Evolutionary conservation across 352 stramenopile species (phyloP).

Genomic region (Phytophthora sojae): DNA sequence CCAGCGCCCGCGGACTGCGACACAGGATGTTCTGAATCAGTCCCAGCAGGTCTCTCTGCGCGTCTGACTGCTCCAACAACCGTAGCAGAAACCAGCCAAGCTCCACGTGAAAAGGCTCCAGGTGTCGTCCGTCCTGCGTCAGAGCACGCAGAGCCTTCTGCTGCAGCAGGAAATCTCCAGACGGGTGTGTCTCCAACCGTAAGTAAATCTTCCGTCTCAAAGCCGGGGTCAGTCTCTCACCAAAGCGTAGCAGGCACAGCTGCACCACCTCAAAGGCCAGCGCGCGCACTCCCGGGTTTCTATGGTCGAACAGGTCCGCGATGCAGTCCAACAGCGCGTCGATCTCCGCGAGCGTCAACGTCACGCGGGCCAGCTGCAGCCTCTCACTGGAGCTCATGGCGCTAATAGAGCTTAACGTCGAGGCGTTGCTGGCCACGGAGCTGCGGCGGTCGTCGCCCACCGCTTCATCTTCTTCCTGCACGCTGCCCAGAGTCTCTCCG

Average conservation of each 20-base stretch:
- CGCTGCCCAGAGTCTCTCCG: conserved; percentile 28
- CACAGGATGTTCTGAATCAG: conserved; percentile 82
- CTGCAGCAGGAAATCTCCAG: conserved; percentile 62
- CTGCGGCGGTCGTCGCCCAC: conserved; percentile 15
- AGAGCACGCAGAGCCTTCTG: conserved; percentile 75
- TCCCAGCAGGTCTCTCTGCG: conserved; percentile 75
- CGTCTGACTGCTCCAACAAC: conserved; percentile 81
- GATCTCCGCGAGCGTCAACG: conserved; percentile 50
- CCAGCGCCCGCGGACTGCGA: conserved; percentile 60
- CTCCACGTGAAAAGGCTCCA: conserved; percentile 76
- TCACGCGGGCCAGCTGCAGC: conserved; percentile 13
- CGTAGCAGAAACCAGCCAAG: conserved; percentile 80
- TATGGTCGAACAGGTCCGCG: conserved; percentile 72
- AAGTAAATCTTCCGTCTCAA: conserved; percentile 67
- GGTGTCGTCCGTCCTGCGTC: conserved; percentile 66
- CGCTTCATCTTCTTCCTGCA: conserved; percentile 34
- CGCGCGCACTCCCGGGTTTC: conserved; percentile 71
- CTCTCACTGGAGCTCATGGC: conserved; percentile 23
- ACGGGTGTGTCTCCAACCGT: conserved; percentile 54
- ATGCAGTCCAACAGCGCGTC: conserved; percentile 76
- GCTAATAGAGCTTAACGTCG: conserved; percentile 24
- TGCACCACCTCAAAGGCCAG: conserved; percentile 81
- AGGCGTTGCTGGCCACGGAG: conserved; percentile 12
- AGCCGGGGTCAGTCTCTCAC: conserved; percentile 47
- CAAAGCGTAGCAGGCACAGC: conserved; percentile 71